Evolutionary conservation across 495 filamentous ascomycete genomes (phyloP), one percentile per base, ranked within the genome.

Genomic region (Penicillium steckii): DNA sequence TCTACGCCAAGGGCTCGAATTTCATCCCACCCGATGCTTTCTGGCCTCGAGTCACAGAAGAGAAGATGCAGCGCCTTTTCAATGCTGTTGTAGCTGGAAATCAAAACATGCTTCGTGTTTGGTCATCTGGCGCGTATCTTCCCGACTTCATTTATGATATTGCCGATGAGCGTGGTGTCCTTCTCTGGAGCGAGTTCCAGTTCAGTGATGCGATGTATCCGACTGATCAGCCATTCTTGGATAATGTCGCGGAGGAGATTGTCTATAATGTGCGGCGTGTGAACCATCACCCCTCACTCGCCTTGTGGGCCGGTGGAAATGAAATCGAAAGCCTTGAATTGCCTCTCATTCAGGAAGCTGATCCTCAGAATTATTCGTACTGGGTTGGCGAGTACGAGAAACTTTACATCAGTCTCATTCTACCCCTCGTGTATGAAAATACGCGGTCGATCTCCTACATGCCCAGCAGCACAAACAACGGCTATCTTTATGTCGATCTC

Each of bases 101-200:
- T 48, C 83, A 86, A 60, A 88, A 88, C 59, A 86, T 88, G 85
- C 75, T 88, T 4, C 79, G 84, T 1, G 79, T 87, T 9, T 88
- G 85, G 85, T 71, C 82, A 2, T 81, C 79, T 9, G 83, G 85
- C 15, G 78, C 80, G 2, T 88, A 87, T 53, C 71, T 78, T 12
- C 82, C 81, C 1, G 85, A 87, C 59, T 86, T 84, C 47, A 84
- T 88, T 44, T 87, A 85, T 55, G 84, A 88, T 52, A 65, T 86
- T 13, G 85, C 84, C 6, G 85, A 88, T 54, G 78, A 87, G 60
- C 70, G 74, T 52, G 85, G 85, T 2, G 76, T 88, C 10, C 66
- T 87, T 12, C 70, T 88, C 4, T 88, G 85, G 85, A 84, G 77
- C 44, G 85, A 87, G 45, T 86, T 87, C 41, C 74, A 86, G 61